Evolutionary conservation across 192 early-diverging fungal genomes (phyloP).

Genomic region (Backusella macrospora): DNA sequence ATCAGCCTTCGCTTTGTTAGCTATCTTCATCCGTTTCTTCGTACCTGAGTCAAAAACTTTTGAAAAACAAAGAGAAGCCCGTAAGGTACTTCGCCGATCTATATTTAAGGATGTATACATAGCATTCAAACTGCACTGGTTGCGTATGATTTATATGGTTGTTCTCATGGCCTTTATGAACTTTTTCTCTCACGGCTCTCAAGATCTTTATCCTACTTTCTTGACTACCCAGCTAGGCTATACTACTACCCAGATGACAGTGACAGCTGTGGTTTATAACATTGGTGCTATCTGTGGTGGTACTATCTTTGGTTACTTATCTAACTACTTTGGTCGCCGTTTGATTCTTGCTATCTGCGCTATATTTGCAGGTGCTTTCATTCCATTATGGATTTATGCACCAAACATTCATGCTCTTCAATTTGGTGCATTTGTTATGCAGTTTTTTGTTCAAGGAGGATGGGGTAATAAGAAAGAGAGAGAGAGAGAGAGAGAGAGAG

Average conservation of each 20-base stretch:
- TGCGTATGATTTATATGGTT: constrained; percentile 52
- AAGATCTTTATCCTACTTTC: constrained; percentile 75
- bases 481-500: neutral
- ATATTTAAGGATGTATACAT: constrained; percentile 26
- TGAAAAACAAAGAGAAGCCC: constrained; percentile 40
- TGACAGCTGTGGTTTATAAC: constrained; percentile 63
- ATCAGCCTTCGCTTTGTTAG: constrained; percentile 59
- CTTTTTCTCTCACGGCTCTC: constrained; percentile 70
- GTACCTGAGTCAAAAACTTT: constrained; percentile 67
- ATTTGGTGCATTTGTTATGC: constrained; percentile 51
- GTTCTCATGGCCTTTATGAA: constrained; percentile 69
- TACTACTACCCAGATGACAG: constrained; percentile 50
- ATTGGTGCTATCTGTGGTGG: constrained; percentile 73
- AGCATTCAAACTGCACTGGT: constrained; percentile 54
- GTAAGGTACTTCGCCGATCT: constrained; percentile 27
- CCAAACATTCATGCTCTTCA: constrained; percentile 34
- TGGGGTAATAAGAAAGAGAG: constrained; percentile 37
- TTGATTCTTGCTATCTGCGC: constrained; percentile 54
- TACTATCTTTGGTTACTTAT: constrained; percentile 66
- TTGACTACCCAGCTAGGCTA: constrained; percentile 62
- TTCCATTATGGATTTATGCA: constrained; percentile 67
- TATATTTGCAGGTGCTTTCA: constrained; percentile 61
- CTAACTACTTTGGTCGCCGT: constrained; percentile 71
- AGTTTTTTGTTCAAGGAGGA: constrained; percentile 64
- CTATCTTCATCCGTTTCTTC: constrained; percentile 59